A percentile compares a stretch with the other conserved stretches of the same genome.
Conservation (phyloP, 106 monocot species). For the Vanilla planifolia region DNA sequence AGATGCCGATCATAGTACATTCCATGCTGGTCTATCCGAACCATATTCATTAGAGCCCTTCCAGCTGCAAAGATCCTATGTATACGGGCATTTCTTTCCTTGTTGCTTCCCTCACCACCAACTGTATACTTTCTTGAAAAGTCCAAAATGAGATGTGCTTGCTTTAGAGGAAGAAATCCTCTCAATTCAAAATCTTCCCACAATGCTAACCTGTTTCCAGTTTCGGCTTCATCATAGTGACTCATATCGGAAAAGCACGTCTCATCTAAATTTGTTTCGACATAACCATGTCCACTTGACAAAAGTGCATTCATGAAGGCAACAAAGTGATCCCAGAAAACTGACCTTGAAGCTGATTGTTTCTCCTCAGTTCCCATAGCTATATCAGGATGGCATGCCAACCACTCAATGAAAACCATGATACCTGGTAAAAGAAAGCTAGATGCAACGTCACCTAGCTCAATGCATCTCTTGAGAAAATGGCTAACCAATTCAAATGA, state of each 20-base stretch:
- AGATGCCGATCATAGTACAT: constrained; percentile 59
- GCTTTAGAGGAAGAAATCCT: constrained; percentile 77
- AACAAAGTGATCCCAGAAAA: constrained; percentile 84
- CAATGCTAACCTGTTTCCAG: constrained; percentile 67
- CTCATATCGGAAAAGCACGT: constrained; percentile 72
- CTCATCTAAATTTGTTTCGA: constrained; percentile 56
- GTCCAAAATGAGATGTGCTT: constrained; percentile 89
- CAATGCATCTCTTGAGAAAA: constrained; percentile 58
- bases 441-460: constrained; percentile 61
- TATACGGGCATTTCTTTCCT: constrained; percentile 61
- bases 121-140: constrained; percentile 61
- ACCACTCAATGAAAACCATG: constrained; percentile 92
- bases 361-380: constrained; percentile 56
- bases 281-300: constrained; percentile 34
- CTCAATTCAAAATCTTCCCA: constrained; percentile 97
- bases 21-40: constrained; percentile 43
- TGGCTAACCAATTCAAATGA: constrained; percentile 77
- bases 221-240: constrained; percentile 79
- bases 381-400: constrained; percentile 75
- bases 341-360: constrained; percentile 55
- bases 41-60: constrained; percentile 44
- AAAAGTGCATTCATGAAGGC: constrained; percentile 70
- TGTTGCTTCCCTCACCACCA: constrained; percentile 47
- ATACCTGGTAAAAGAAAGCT: constrained; percentile 72
- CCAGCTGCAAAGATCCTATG: constrained; percentile 86